A percentile compares a stretch with the other conserved stretches of the same genome.
Conservation (phyloP, 176 grass and related monocot genomes). For the Eleusine coracana region DNA sequence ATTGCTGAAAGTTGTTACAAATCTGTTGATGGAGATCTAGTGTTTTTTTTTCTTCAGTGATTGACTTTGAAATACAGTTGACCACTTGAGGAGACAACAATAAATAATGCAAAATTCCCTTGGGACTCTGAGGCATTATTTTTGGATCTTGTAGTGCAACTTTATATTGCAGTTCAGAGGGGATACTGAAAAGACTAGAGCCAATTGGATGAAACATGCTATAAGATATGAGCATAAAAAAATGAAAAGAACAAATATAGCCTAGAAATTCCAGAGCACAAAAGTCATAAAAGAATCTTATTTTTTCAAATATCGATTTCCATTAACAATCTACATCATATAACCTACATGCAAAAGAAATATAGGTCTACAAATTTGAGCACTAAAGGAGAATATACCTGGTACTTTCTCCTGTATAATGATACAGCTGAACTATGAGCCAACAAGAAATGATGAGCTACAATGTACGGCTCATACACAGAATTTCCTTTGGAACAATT, state of each 20-base stretch:
- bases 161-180: not conserved
- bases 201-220: not conserved
- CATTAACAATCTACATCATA: not conserved
- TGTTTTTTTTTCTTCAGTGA: not conserved
- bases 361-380: not conserved
- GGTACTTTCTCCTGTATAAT: slow-evolving; percentile 51
- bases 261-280: not conserved
- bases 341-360: not conserved
- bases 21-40: not conserved
- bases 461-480: slow-evolving; percentile 49
- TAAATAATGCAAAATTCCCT: not conserved
- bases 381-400: slow-evolving; percentile 33
- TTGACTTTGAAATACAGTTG: not conserved
- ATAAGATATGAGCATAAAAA: not conserved
- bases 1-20: not conserved
- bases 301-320: not conserved
- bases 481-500: slow-evolving; percentile 50
- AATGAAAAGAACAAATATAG: not conserved
- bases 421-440: slow-evolving; percentile 52
- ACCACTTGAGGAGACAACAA: not conserved
- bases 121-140: not conserved
- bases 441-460: slow-evolving; percentile 43
- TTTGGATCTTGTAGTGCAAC: not conserved
- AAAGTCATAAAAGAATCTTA: not conserved
- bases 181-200: not conserved